These are phyloP conservation scores for Globisporangium polare DNA, from an alignment of 352 stramenopile species.

Conservation along the genomic window DNA sequence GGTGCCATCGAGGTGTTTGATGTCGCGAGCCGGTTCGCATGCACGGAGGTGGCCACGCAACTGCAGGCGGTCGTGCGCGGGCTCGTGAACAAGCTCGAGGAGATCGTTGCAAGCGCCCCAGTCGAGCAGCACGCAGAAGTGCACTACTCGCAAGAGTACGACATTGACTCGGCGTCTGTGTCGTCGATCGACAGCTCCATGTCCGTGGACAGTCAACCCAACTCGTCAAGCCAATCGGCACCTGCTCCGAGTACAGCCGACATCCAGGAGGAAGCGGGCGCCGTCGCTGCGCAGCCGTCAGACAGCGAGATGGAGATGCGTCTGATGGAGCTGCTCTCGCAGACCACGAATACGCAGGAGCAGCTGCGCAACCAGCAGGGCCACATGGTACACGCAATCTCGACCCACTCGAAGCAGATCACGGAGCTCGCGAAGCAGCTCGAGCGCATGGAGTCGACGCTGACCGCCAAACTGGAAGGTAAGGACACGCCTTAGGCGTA, in stretches of 20 bases:
- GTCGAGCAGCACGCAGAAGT: slow-evolving; percentile 1
- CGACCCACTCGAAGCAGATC: slow-evolving; percentile 75
- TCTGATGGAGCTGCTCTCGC: slow-evolving; percentile 68
- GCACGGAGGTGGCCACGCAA: slow-evolving; percentile 57
- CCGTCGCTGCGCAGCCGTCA: neutral
- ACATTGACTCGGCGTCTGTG: slow-evolving; percentile 13
- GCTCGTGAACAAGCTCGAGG: slow-evolving; percentile 71
- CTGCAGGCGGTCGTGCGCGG: slow-evolving; percentile 71
- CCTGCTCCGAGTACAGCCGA: neutral
- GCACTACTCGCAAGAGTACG: slow-evolving; percentile 10
- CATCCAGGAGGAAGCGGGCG: too few species aligned
- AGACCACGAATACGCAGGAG: slow-evolving; percentile 79
- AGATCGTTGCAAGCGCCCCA: slow-evolving; percentile 45
- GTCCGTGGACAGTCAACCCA: slow-evolving; percentile 11
- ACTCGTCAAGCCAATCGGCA: neutral
- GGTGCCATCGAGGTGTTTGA: slow-evolving; percentile 75
- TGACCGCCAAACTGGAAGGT: slow-evolving; percentile 53
- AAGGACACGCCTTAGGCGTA: slow-evolving; percentile 1
- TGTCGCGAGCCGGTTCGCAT: slow-evolving; percentile 41
- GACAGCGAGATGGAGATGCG: slow-evolving; percentile 74
- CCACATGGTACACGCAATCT: slow-evolving; percentile 79
- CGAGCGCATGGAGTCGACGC: slow-evolving; percentile 69
- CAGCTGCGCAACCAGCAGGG: slow-evolving; percentile 76
- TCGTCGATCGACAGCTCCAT: slow-evolving; percentile 21
- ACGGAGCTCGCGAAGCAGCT: slow-evolving; percentile 75